These are phyloP conservation scores for Trichoderma semiorbis DNA, from an alignment of 2,329 filamentous ascomycete genomes.

Conservation along the genomic window DNA sequence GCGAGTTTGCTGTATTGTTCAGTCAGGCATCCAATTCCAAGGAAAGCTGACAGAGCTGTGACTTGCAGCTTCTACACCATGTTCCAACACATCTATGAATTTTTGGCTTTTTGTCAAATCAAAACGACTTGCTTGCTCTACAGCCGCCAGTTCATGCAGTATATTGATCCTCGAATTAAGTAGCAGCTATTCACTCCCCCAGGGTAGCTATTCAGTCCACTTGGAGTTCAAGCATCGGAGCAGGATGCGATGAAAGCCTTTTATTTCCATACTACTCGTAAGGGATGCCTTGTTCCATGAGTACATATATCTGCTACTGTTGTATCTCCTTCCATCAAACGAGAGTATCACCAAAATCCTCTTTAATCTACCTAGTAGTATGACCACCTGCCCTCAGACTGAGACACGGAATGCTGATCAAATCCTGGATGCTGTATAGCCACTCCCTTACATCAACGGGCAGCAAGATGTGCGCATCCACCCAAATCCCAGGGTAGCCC, in stretches of 20 bases:
- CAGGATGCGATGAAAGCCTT: background rate
- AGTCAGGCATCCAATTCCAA: too few relatives aligned
- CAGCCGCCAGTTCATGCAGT: fast-evolving
- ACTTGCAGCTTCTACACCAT: background rate
- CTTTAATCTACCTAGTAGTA: too few relatives aligned
- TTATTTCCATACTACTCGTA: background rate
- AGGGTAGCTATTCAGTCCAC: background rate
- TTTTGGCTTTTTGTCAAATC: background rate
- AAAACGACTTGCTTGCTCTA: background rate
- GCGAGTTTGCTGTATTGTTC: background rate
- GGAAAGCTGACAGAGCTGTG: background rate
- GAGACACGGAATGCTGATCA: background rate
- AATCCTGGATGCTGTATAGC: background rate
- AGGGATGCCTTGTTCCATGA: too few relatives aligned
- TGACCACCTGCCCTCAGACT: fast-evolving
- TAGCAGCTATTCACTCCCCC: background rate
- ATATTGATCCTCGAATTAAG: background rate
- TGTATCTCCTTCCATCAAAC: too few relatives aligned
- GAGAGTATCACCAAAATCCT: too few relatives aligned
- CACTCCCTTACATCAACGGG: background rate
- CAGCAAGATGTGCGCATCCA: background rate
- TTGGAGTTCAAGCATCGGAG: background rate
- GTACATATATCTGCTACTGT: too few relatives aligned
- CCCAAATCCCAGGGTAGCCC: background rate
- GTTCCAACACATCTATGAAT: background rate